Base-by-base conservation (phyloP, 23 red algal genomes). In the Rhodosorus marinus region DNA sequence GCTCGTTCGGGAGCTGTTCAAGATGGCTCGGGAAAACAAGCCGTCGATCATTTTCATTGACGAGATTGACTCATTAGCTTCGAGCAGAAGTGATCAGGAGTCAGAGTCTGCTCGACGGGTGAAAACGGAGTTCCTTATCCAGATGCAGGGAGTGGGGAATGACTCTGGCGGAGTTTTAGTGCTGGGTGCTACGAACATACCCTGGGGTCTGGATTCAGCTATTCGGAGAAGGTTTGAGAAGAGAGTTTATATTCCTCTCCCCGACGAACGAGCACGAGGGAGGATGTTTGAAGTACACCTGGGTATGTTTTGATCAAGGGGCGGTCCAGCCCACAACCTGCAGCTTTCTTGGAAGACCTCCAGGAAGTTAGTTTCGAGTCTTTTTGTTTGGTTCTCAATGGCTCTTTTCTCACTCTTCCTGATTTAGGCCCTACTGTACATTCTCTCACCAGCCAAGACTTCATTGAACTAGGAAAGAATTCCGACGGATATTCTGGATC, bases 41-140 rank as follows among this genome's bases (percentile, higher is more conserved):
- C 75, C 66, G 15, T 66, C 78, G n/a, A 98, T 98, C 66, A 71
- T 98, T 8, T 98, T 98, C 45, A 98, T 98, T 35, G 90, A 98
- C 49, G 90, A 98, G 52, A 78, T 98, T 46, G 90, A 98, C 60
- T 73, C 90, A 1, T 47, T 98, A 38, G 78, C 73, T n/a, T 81
- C 73, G 3, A 70, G 73, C 7, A 49, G 90, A 35, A 54, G 55
- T 34, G 90, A 98, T 49, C 74, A 61, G 24, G 90, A 98, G 41
- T 66, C 65, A 33, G 90, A 98, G 38, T 81, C 72, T 26, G 74
- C 77, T 24, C 71, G 90, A 17, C 29, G 90, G 29, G 86, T 98
- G 35, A 98, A 98, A 60, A 98, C 90, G 6, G 90, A 98, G 52
- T 98, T 98, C 45, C 68, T 98, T n/a, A 73, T 98, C 0, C 90